These are phyloP conservation scores for Stropharia rugosoannulata DNA, from an alignment of 768 basidiomycete genomes.

Conservation along the genomic window DNA sequence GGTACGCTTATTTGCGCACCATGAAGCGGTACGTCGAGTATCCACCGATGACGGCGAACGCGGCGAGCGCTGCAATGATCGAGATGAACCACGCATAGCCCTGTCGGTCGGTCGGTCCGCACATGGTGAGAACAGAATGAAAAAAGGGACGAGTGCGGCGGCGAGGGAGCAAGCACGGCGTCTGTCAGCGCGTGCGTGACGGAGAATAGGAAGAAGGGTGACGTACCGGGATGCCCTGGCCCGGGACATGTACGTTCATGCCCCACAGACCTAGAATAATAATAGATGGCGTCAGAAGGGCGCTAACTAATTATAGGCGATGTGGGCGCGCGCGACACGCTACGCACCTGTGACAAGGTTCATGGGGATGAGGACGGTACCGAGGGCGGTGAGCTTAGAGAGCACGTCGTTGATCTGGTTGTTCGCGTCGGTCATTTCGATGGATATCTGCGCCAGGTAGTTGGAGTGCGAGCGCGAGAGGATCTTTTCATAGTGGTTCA, in stretches of 20 bases:
- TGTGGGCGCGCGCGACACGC: not conserved
- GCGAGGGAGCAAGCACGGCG: not conserved
- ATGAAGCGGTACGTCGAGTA: slow-evolving; percentile 80
- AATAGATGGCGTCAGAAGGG: too few species aligned
- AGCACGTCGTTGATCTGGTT: slow-evolving; percentile 99
- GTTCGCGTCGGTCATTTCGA: slow-evolving; percentile 99
- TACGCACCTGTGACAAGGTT: slow-evolving; percentile 87
- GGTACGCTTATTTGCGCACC: slow-evolving; percentile 35
- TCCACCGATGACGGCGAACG: slow-evolving; percentile 80
- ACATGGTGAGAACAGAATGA: not conserved
- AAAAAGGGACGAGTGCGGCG: not conserved
- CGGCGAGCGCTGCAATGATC: slow-evolving; percentile 78
- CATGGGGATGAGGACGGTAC: slow-evolving; percentile 97
- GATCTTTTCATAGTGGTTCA: slow-evolving; percentile 99
- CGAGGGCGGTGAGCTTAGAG: slow-evolving; percentile 93
- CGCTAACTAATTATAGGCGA: too few species aligned
- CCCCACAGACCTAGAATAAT: slow-evolving; percentile 77
- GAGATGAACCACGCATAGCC: slow-evolving; percentile 83
- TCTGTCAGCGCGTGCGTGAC: not conserved
- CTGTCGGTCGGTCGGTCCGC: slow-evolving; percentile 15
- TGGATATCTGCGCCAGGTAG: slow-evolving; percentile 98
- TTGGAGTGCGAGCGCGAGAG: slow-evolving; percentile 98
- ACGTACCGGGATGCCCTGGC: slow-evolving; percentile 68
- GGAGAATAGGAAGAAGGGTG: not conserved
- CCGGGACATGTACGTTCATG: slow-evolving; percentile 98